These are phyloP conservation scores for Crataegus laevigata DNA, from an alignment of 306 rosid species.

Conservation along the genomic window DNA sequence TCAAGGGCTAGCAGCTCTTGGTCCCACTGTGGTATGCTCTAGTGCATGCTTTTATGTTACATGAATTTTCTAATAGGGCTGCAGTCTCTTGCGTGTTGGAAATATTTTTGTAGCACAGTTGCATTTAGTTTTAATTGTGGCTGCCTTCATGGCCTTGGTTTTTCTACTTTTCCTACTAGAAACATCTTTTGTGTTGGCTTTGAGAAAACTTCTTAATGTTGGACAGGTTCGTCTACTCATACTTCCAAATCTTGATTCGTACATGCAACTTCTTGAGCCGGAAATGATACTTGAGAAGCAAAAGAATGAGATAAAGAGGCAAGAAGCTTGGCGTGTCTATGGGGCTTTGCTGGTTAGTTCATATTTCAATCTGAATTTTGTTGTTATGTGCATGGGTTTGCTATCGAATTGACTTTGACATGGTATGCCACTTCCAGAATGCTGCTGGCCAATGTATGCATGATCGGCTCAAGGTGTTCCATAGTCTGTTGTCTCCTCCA, in stretches of 20 bases:
- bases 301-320: slow-evolving; percentile 69
- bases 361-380: slow-evolving; percentile 3
- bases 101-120: not conserved
- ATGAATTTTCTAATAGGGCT: not conserved
- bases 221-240: slow-evolving; percentile 69
- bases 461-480: slow-evolving; percentile 38
- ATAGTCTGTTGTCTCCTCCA: slow-evolving; percentile 42
- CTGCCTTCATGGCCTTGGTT: not conserved
- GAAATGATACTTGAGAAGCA: slow-evolving; percentile 76
- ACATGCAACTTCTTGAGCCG: slow-evolving; percentile 73
- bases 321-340: slow-evolving; percentile 77
- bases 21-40: slow-evolving; percentile 64
- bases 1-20: slow-evolving; percentile 83
- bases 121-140: not conserved
- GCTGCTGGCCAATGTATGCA: slow-evolving; percentile 74
- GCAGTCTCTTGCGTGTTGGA: not conserved
- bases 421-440: slow-evolving; percentile 41
- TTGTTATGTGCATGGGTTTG: slow-evolving; percentile 2
- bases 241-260: slow-evolving; percentile 81
- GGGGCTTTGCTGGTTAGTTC: slow-evolving; percentile 81
- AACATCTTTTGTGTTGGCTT: slow-evolving; percentile 9
- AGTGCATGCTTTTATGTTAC: slow-evolving; percentile 12
- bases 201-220: slow-evolving; percentile 16
- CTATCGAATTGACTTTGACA: not conserved
- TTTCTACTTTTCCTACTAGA: slow-evolving; percentile 5